Evolutionary conservation across 805 yeast species (phyloP).

Genomic region (Pichia rugopelliculosa): DNA sequence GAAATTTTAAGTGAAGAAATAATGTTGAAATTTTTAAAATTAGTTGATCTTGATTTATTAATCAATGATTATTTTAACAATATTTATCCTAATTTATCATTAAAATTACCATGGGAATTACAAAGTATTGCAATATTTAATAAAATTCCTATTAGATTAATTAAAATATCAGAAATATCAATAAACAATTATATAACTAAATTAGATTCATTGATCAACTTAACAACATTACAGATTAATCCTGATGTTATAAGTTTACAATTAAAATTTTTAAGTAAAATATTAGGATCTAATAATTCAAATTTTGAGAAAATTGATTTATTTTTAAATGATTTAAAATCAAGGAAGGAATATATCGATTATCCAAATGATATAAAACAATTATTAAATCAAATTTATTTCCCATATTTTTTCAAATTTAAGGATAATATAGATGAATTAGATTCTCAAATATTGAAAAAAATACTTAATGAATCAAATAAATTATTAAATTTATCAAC

Average conservation of each 20-base stretch:
- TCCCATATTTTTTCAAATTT: background rate
- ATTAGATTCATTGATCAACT: background rate
- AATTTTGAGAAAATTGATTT: background rate
- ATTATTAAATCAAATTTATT: background rate
- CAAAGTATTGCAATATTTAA: slow-evolving; percentile 11
- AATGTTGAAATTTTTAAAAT: background rate
- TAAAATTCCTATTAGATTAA: slow-evolving; percentile 1
- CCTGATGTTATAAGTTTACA: slow-evolving; percentile 9
- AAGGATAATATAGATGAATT: background rate
- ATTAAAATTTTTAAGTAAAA: slow-evolving; percentile 3
- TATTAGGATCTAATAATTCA: background rate
- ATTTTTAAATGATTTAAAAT: background rate
- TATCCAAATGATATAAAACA: slow-evolving; percentile 3
- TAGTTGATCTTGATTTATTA: background rate
- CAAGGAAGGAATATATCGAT: background rate
- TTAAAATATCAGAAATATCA: background rate
- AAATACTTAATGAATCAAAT: background rate
- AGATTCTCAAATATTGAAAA: background rate
- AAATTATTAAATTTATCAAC: background rate
- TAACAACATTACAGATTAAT: slow-evolving; percentile 7
- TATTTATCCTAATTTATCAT: slow-evolving; percentile 2
- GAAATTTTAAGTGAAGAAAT: slow-evolving; percentile 2
- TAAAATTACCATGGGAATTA: slow-evolving; percentile 11
- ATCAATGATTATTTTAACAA: slow-evolving; percentile 5
- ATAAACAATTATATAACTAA: background rate